These are phyloP conservation scores for Fusarium humuli DNA, from an alignment of 2,329 filamentous ascomycete species.

Conservation along the genomic window DNA sequence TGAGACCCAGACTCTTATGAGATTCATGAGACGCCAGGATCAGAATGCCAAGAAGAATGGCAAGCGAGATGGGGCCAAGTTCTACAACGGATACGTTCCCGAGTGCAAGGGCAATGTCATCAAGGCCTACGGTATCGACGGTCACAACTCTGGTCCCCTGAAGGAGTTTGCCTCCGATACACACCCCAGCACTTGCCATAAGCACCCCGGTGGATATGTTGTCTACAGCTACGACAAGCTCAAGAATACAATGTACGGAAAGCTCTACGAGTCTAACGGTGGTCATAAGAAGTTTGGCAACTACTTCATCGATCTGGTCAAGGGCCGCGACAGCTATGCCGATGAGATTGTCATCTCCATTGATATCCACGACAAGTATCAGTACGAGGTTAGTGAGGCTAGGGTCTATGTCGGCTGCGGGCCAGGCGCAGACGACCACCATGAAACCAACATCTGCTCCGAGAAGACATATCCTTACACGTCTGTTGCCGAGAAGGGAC, in stretches of 20 bases:
- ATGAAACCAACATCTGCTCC: background rate
- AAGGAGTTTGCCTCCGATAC: constrained; percentile 13
- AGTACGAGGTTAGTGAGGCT: constrained; percentile 13
- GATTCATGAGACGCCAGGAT: background rate
- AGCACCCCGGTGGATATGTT: constrained; percentile 33
- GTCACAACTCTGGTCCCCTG: constrained; percentile 8
- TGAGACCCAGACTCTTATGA: background rate
- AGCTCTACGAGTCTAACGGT: constrained; percentile 4
- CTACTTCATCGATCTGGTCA: constrained; percentile 34
- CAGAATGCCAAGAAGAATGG: background rate
- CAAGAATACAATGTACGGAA: constrained; percentile 24
- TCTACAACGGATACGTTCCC: constrained; percentile 34
- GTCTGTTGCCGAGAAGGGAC: constrained; percentile 11
- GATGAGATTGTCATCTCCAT: constrained; percentile 31
- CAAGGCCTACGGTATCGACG: constrained; percentile 24
- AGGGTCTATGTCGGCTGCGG: background rate
- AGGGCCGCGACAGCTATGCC: constrained; percentile 3
- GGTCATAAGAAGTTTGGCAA: constrained; percentile 22
- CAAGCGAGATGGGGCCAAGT: constrained; percentile 28
- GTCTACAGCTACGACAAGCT: constrained; percentile 29
- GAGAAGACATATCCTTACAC: constrained; percentile 13
- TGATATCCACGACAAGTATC: constrained; percentile 33
- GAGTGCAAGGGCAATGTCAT: constrained; percentile 26
- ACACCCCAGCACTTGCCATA: constrained; percentile 36
- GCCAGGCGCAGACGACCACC: background rate